A percentile compares a stretch with the other conserved stretches of the same genome.
These are phyloP conservation scores for Trypanosoma avium DNA, from an alignment of 208 protist genomes.

Conservation along the genomic window DNA sequence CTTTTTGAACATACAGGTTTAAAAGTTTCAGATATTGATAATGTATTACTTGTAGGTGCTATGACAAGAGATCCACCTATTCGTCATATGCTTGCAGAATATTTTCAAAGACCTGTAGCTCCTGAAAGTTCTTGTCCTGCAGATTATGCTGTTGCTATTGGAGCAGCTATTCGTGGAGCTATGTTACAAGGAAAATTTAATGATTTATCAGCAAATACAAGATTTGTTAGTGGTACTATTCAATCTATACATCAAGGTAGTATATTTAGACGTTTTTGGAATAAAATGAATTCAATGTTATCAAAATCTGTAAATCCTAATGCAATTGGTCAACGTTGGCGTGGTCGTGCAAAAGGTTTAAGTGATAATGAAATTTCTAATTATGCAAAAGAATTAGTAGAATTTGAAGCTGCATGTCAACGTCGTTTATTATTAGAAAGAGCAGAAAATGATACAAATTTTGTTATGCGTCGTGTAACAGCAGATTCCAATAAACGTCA, in stretches of 20 bases:
- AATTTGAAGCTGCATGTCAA: conserved; percentile 83
- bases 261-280: conserved; percentile 38
- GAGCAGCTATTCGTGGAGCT: conserved; percentile 71
- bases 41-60: conserved; percentile 86
- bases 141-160: conserved; percentile 90
- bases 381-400: conserved; percentile 89
- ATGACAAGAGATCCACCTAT: conserved; percentile 92
- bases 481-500: conserved; percentile 81
- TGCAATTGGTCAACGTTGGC: conserved; percentile 86
- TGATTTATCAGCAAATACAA: conserved; percentile 70
- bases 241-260: conserved; percentile 65
- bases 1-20: conserved; percentile 72
- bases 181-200: conserved; percentile 86
- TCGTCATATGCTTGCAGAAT: conserved; percentile 77
- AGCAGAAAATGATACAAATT: conserved; percentile 85
- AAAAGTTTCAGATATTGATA: conserved; percentile 68
- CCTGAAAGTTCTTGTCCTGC: conserved; percentile 73
- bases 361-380: conserved; percentile 82
- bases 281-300: conserved; percentile 27
- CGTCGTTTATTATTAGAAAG: conserved; percentile 83
- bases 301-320: conserved; percentile 70
- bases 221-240: conserved; percentile 79
- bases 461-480: conserved; percentile 86
- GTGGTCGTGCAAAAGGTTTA: conserved; percentile 70
- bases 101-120: conserved; percentile 69